These are phyloP conservation scores for Plasmodium knowlesi DNA, from an alignment of 169 alveolate species.

Conservation along the genomic window DNA sequence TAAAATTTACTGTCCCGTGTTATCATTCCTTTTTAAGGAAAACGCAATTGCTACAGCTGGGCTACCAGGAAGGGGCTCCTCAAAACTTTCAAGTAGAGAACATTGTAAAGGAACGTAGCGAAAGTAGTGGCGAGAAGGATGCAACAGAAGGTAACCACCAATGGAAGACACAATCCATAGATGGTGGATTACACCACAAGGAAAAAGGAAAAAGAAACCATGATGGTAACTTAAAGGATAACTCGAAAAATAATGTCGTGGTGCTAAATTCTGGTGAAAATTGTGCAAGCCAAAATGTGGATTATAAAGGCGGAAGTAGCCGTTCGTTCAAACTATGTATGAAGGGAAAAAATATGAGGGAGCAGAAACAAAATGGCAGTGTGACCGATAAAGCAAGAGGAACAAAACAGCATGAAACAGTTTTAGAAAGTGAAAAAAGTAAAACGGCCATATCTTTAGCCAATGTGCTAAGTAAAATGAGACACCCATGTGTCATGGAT, in stretches of 20 bases:
- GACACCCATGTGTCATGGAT: constrained; percentile 84
- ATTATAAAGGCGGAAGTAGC: background rate
- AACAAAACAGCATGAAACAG: background rate
- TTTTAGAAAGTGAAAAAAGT: background rate
- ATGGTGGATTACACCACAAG: background rate
- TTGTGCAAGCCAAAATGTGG: background rate
- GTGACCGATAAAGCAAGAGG: background rate
- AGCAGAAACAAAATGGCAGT: background rate
- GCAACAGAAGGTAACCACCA: background rate
- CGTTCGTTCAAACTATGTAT: background rate
- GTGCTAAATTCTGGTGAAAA: background rate
- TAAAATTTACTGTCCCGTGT: constrained; percentile 61
- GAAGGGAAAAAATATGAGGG: background rate
- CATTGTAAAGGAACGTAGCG: background rate
- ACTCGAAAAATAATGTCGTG: background rate
- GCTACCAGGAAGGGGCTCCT: background rate
- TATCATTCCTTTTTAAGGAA: constrained; percentile 17
- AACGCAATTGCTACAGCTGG: constrained; percentile 16
- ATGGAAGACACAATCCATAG: background rate
- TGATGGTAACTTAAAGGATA: background rate
- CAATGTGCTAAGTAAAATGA: constrained; percentile 79
- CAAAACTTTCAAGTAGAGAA: background rate
- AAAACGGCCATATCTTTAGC: constrained; percentile 77
- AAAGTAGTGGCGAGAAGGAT: background rate
- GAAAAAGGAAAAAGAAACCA: background rate